Evolutionary conservation across 1,284 basidiomycete genomes (phyloP), one percentile per base, ranked within the genome.

Genomic region (Heterobasidion irregulare): DNA sequence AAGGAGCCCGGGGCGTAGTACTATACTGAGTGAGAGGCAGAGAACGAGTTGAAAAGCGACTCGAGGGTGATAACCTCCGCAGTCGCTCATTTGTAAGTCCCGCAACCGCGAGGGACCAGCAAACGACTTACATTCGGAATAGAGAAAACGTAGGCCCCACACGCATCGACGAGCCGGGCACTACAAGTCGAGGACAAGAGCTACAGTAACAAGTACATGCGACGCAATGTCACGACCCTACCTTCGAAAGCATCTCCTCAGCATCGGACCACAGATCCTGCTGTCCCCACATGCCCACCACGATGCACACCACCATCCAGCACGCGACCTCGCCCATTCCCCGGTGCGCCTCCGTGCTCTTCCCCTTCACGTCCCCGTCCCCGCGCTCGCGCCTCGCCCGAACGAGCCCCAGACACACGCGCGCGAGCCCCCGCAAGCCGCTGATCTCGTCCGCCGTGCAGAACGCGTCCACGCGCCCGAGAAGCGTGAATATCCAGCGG

Each of bases 231-330:
- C 38, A 41, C n/a, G 38, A 41, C 6, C 38, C 38, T 41, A 41
- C 38, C 38, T 41, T 41, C 38, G 38, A 41, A 6, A 41, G 38
- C 38, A 41, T 41, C 46, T 69, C 72, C 61, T 86, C 84, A 9
- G 87, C 86, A 65, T 94, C 89, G 63, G 78, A 76, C 84, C 92
- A 90, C 47, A 98, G 70, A 68, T 98, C 95, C 55, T 73, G 76
- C 71, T 98, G 94, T 18, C 81, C 87, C 94, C 94, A 98, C 1
- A 89, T 74, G 9, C 79, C 83, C 19, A 80, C 78, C 34, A 98
- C 74, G 2, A 83, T 82, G 19, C 84, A 73, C 1, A 95, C 75
- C 33, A 92, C 75, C 64, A 96, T 79, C 94, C 94, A 97, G 61
- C 90, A 92, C n/a, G 84, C 80, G 44, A 72, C 68, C 58, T 82